phyloP scores from a whole-genome alignment of 2,329 filamentous ascomycete species.

The Phyllosticta capitalensis region DNA sequence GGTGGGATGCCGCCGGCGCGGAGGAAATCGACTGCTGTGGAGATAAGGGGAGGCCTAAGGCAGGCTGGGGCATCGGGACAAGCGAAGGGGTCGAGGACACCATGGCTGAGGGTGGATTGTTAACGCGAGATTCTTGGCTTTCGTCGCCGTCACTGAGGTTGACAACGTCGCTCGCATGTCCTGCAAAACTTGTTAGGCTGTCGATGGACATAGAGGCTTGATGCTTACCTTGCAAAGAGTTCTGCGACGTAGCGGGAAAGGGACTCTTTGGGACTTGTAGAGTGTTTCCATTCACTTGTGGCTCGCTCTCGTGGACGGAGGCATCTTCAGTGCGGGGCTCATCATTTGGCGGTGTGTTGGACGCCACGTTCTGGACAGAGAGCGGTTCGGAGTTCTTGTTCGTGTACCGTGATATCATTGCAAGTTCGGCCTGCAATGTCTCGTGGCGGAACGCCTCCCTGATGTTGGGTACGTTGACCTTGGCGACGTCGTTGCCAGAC shows the following conservation, averaged over 20 bases:
- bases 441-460: conserved; percentile 83
- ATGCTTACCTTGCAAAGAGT: background rate
- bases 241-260: background rate
- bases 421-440: conserved; percentile 72
- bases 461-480: conserved; percentile 93
- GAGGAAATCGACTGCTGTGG: conserved; percentile 16
- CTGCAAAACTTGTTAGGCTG: background rate
- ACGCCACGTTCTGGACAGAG: conserved; percentile 26
- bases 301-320: background rate
- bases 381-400: conserved; percentile 24
- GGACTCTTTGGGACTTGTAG: background rate
- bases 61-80: conserved; percentile 9
- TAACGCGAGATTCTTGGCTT: background rate
- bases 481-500: conserved; percentile 81
- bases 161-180: background rate
- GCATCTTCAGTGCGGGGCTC: conserved; percentile 17
- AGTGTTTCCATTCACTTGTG: background rate
- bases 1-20: conserved; percentile 16
- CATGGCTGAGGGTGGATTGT: conserved; percentile 6
- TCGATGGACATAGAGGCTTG: background rate
- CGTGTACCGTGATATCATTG: conserved; percentile 51
- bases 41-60: conserved; percentile 13
- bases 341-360: conserved; percentile 23
- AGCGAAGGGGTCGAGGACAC: conserved; percentile 2
- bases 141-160: background rate